phyloP scores from a whole-genome alignment of 331 rosid species.

The Malus hybrid region DNA sequence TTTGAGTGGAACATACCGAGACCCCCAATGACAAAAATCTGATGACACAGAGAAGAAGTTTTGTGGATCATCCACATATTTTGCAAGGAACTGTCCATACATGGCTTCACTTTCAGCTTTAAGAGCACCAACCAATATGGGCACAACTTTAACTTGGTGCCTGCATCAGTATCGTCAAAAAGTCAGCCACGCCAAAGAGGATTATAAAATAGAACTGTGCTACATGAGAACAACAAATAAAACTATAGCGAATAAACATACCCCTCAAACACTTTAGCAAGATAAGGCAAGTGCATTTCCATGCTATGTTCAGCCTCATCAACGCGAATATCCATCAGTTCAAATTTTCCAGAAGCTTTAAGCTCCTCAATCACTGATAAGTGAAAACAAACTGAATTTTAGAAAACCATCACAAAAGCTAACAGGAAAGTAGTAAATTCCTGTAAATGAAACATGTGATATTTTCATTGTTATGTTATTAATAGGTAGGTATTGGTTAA shows the following conservation, averaged over 20 bases:
- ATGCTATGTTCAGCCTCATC: slow-evolving; percentile 99
- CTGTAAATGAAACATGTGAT: background rate
- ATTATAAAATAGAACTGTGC: slow-evolving; percentile 2
- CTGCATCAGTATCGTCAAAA: slow-evolving; percentile 37
- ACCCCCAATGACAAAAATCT: slow-evolving; percentile 98
- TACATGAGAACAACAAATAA: background rate
- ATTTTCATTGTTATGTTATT: background rate
- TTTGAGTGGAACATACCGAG: slow-evolving; percentile 52
- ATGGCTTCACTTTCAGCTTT: slow-evolving; percentile 68
- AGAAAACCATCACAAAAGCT: slow-evolving; percentile 4
- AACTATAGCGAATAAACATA: slow-evolving; percentile 10
- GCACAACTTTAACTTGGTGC: slow-evolving; percentile 74
- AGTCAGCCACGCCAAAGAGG: slow-evolving; percentile 13
- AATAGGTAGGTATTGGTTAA: background rate
- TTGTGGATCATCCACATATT: slow-evolving; percentile 75
- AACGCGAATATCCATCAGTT: slow-evolving; percentile 59
- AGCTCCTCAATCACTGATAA: slow-evolving; percentile 71
- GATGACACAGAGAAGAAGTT: slow-evolving; percentile 92
- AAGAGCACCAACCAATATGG: slow-evolving; percentile 87
- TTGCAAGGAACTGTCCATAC: slow-evolving; percentile 69
- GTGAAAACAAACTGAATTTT: slow-evolving; percentile 8
- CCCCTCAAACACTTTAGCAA: slow-evolving; percentile 97
- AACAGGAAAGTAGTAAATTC: background rate
- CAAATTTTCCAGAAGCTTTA: slow-evolving; percentile 83
- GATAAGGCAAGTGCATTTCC: slow-evolving; percentile 99